These are phyloP conservation scores for Paramecium pentaurelia DNA, from an alignment of 73 alveolate species.

Conservation along the genomic window DNA sequence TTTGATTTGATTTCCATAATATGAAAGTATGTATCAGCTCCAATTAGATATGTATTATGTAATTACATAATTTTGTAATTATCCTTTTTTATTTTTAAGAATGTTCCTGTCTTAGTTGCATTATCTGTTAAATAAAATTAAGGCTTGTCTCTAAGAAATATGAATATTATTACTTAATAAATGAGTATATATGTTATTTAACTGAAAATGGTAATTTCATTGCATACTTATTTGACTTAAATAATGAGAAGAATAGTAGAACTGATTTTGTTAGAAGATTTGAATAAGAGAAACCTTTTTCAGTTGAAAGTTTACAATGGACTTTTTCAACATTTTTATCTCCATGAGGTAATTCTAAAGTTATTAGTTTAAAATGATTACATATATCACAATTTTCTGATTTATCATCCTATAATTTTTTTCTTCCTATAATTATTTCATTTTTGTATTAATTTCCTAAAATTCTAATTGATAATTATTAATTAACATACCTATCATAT, in stretches of 20 bases:
- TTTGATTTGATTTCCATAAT: background rate
- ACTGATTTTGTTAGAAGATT: background rate
- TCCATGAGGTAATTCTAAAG: background rate
- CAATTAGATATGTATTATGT: conserved; percentile 12
- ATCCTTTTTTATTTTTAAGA: background rate
- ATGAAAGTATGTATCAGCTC: conserved; percentile 42
- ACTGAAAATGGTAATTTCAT: background rate
- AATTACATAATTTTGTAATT: background rate
- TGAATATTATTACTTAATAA: background rate
- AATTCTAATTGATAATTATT: background rate
- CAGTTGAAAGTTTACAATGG: conserved; percentile 10
- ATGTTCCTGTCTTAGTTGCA: conserved; percentile 6
- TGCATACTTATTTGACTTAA: background rate
- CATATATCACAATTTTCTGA: conserved; percentile 8
- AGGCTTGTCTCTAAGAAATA: background rate
- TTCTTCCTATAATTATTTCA: conserved; percentile 5
- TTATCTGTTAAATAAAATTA: background rate
- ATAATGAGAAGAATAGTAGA: background rate
- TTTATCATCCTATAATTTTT: background rate
- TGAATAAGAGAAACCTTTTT: conserved; percentile 17
- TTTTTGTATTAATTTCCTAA: background rate
- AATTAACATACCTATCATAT: background rate
- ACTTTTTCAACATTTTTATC: conserved; percentile 22
- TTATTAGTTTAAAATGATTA: background rate
- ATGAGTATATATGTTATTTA: background rate